Conservation (phyloP, 768 basidiomycete species). For the Lactarius psammicola region DNA sequence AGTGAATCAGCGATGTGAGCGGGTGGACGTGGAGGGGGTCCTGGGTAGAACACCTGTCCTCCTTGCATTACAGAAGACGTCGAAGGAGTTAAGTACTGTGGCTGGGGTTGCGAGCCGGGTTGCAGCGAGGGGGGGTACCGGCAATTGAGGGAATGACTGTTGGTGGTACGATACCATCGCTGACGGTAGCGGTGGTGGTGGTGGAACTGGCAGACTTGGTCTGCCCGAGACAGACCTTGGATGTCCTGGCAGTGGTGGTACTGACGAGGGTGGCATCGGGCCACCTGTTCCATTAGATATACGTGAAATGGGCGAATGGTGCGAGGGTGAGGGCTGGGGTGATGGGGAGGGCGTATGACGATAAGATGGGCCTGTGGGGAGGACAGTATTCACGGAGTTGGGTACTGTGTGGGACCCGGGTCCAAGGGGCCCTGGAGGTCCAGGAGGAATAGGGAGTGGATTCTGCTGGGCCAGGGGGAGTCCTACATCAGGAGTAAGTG, state of each 20-base stretch:
- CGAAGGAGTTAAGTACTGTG: conserved; percentile 30
- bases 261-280: conserved; percentile 17
- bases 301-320: conserved; percentile 16
- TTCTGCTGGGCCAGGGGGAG: conserved; percentile 15
- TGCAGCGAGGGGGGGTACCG: conserved; percentile 14
- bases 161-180: conserved; percentile 37
- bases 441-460: conserved; percentile 29
- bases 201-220: conserved; percentile 50
- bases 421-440: conserved; percentile 28
- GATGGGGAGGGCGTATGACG: conserved; percentile 23
- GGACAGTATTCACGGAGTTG: conserved; percentile 3
- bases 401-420: conserved; percentile 23
- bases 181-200: conserved; percentile 32
- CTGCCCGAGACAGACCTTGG: conserved; percentile 39
- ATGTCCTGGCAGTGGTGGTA: conserved; percentile 14
- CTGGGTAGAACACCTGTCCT: conserved; percentile 33
- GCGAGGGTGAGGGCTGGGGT: conserved; percentile 23
- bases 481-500: conserved; percentile 1
- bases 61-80: conserved; percentile 29
- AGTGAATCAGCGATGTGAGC: conserved; percentile 24
- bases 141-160: conserved; percentile 32
- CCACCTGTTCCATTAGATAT: conserved; percentile 28
- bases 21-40: conserved; percentile 34
- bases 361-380: conserved; percentile 18
- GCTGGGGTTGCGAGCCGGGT: conserved; percentile 25